Evolutionary conservation across 139 green algal genomes (phyloP).

Genomic region (Coelastrella sp.): DNA sequence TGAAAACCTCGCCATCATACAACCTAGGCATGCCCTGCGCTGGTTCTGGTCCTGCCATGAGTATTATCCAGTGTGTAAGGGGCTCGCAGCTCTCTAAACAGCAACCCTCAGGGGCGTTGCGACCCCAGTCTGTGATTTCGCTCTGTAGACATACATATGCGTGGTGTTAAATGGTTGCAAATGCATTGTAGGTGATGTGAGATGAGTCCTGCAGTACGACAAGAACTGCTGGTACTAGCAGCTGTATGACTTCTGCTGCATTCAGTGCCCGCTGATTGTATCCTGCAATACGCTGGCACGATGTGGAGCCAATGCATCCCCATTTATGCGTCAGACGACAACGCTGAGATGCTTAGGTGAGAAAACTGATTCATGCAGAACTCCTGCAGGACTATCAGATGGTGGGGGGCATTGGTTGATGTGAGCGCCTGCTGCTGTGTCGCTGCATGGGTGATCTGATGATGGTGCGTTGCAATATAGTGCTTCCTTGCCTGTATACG

Average conservation of each 20-base stretch:
- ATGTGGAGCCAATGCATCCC: too few relatives aligned
- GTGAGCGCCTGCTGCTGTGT: not conserved
- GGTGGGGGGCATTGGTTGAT: not conserved
- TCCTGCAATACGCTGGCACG: too few relatives aligned
- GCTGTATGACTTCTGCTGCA: too few relatives aligned
- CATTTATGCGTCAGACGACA: too few relatives aligned
- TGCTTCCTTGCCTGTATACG: conserved; percentile 45
- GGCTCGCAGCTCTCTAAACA: conserved; percentile 81
- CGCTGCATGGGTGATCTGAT: not conserved
- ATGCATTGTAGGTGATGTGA: not conserved
- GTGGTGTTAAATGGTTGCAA: not conserved
- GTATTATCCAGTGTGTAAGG: conserved; percentile 77
- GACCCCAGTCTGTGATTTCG: conserved; percentile 87
- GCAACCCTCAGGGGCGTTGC: conserved; percentile 83
- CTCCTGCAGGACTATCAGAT: too few relatives aligned
- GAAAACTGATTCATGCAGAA: too few relatives aligned
- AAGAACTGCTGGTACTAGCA: too few relatives aligned
- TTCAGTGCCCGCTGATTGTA: too few relatives aligned
- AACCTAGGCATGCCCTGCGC: conserved; percentile 53
- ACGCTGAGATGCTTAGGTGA: too few relatives aligned
- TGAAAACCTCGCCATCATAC: conserved; percentile 62
- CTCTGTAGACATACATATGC: conserved; percentile 64
- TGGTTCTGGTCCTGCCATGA: conserved; percentile 77
- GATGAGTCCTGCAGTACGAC: too few relatives aligned
- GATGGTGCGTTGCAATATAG: not conserved